Evolutionary conservation across 2,329 filamentous ascomycete genomes (phyloP).

Genomic region (Hypoxylon sp.): DNA sequence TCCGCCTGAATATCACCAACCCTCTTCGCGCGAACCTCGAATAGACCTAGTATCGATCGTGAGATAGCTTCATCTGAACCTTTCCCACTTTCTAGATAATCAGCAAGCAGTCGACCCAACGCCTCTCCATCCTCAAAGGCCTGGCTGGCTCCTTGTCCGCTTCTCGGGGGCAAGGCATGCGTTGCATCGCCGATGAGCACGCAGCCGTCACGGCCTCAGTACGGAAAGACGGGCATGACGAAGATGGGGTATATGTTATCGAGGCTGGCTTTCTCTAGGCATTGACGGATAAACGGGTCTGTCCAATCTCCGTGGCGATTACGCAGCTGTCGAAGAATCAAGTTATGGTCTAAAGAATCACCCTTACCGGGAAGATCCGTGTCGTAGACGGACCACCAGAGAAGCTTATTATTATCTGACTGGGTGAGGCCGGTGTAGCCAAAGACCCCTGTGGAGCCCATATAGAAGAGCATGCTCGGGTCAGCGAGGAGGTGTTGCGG

Average conservation of each 20-base stretch:
- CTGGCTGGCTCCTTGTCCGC: conserved; percentile 62
- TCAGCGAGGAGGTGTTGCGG: conserved; percentile 18
- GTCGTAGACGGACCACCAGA: conserved; percentile 29
- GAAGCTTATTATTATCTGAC: conserved; percentile 19
- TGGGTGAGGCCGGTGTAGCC: conserved; percentile 27
- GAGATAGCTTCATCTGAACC: conserved; percentile 10
- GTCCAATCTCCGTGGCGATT: conserved; percentile 55
- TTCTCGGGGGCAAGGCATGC: conserved; percentile 60
- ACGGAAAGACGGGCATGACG: conserved; percentile 56
- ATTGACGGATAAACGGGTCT: conserved; percentile 52
- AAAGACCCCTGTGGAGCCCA: conserved; percentile 24
- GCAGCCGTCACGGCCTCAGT: conserved; percentile 56
- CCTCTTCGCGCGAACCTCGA: conserved; percentile 14
- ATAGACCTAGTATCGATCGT: conserved; percentile 17
- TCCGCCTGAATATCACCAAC: conserved; percentile 16
- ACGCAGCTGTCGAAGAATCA: conserved; percentile 45
- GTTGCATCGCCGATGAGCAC: conserved; percentile 63
- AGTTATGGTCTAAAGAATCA: conserved; percentile 13
- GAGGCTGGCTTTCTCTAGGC: conserved; percentile 43
- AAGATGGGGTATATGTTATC: conserved; percentile 58
- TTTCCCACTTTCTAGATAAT: conserved; percentile 9
- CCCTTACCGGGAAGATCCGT: conserved; percentile 18
- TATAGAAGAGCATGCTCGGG: conserved; percentile 22
- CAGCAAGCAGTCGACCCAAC: conserved; percentile 52
- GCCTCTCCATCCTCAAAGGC: conserved; percentile 63